A percentile compares a stretch with the other conserved stretches of the same genome.
Evolutionary conservation across 2,329 filamentous ascomycete genomes (phyloP).

Genomic region (Talaromyces marneffei): DNA sequence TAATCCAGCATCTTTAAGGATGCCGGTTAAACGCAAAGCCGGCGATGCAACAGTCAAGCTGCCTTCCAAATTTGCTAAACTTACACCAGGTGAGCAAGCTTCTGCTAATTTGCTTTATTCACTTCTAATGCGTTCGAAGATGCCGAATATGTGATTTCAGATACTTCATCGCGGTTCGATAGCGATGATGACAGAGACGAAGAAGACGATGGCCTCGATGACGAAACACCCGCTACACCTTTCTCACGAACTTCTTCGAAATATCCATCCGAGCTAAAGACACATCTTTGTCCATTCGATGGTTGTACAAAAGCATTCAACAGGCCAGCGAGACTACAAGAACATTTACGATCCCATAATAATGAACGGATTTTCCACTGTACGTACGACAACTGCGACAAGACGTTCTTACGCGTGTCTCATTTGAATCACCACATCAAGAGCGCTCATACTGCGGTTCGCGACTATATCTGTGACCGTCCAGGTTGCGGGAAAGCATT

Average conservation of each 20-base stretch:
- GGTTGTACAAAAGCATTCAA: slow-evolving; percentile 81
- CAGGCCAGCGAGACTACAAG: slow-evolving; percentile 70
- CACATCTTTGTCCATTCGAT: slow-evolving; percentile 66
- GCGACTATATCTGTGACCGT: slow-evolving; percentile 65
- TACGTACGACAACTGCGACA: slow-evolving; percentile 63
- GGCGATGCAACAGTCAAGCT: slow-evolving; percentile 22
- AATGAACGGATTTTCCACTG: slow-evolving; percentile 78
- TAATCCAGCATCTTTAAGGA: slow-evolving; percentile 14
- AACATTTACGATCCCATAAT: slow-evolving; percentile 78
- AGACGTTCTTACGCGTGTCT: slow-evolving; percentile 79
- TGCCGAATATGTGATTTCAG: slow-evolving; percentile 6
- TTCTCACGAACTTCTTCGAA: slow-evolving; percentile 44
- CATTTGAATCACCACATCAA: slow-evolving; percentile 82
- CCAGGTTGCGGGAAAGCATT: slow-evolving; percentile 74
- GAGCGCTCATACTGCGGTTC: slow-evolving; percentile 67
- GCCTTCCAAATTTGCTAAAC: slow-evolving; percentile 30
- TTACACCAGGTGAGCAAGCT: slow-evolving; percentile 19
- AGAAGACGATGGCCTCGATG: slow-evolving; percentile 23
- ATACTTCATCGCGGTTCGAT: slow-evolving; percentile 2
- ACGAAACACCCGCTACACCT: slow-evolving; percentile 48
- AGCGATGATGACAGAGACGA: slow-evolving; percentile 18
- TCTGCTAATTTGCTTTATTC: background rate
- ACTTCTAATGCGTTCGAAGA: background rate
- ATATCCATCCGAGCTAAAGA: slow-evolving; percentile 66
- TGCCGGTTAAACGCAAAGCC: slow-evolving; percentile 35